phyloP scores from a whole-genome alignment of 441 rosid species.

The Jatropha podagrica region DNA sequence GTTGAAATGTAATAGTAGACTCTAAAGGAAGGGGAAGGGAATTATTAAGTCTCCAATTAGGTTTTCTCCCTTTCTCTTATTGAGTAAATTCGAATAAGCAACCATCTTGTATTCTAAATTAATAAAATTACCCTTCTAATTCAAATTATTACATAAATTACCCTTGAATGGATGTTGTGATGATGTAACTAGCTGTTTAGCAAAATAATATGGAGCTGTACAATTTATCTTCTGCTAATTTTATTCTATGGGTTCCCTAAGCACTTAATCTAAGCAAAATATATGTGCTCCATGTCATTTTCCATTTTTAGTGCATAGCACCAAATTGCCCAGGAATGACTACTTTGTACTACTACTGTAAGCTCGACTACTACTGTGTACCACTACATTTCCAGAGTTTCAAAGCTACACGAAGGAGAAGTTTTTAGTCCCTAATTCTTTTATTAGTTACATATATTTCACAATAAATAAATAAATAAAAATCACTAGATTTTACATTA shows the following conservation, averaged over 20 bases:
- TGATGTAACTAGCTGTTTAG: not conserved
- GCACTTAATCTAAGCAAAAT: not conserved
- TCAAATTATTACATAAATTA: not conserved
- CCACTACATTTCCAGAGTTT: not conserved
- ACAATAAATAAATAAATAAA: not conserved
- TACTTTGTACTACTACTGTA: not conserved
- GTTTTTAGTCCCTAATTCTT: not conserved
- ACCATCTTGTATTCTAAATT: not conserved
- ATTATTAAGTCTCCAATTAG: not conserved
- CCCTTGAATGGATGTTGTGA: not conserved
- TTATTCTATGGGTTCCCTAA: not conserved
- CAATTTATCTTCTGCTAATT: not conserved
- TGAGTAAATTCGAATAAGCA: not conserved
- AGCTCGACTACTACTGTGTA: not conserved
- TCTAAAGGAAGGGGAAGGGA: not conserved
- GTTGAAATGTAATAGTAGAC: conserved; percentile 8
- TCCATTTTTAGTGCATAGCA: not conserved
- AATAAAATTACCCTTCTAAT: not conserved
- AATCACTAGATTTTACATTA: not conserved
- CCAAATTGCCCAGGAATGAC: not conserved
- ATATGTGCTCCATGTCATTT: not conserved
- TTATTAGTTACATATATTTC: not conserved
- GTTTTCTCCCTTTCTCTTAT: not conserved
- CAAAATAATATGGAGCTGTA: not conserved
- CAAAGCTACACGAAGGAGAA: not conserved